A percentile compares a stretch with the other conserved stretches of the same genome.
These are phyloP conservation scores for Cercophora sp. DNA, from an alignment of 495 filamentous ascomycete genomes.

Conservation along the genomic window DNA sequence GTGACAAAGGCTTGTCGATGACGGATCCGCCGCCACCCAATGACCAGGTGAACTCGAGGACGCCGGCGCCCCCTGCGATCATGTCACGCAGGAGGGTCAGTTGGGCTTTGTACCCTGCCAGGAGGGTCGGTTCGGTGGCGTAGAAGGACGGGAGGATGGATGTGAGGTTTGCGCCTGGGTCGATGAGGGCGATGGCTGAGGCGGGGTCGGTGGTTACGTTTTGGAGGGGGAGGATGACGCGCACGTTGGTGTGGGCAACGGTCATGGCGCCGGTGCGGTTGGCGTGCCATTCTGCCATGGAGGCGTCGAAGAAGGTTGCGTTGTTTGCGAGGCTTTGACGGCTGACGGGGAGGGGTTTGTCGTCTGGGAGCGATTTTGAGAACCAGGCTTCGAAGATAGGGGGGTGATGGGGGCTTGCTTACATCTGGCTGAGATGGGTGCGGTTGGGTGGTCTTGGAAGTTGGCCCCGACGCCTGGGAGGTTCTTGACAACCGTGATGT, in stretches of 20 bases:
- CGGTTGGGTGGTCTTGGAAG: slow-evolving; percentile 40
- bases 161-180: slow-evolving; percentile 18
- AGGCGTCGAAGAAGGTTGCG: slow-evolving; percentile 32
- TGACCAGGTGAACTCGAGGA: slow-evolving; percentile 25
- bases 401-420: slow-evolving; percentile 14
- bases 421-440: slow-evolving; percentile 14
- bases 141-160: slow-evolving; percentile 27
- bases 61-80: slow-evolving; percentile 8
- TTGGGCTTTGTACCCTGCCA: slow-evolving; percentile 29
- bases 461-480: slow-evolving; percentile 47
- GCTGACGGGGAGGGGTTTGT: slow-evolving; percentile 13
- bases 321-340: slow-evolving; percentile 20
- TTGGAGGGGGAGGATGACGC: slow-evolving; percentile 26
- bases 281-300: slow-evolving; percentile 31
- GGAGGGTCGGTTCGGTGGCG: slow-evolving; percentile 7
- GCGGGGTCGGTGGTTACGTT: slow-evolving; percentile 16
- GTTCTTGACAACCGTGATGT: slow-evolving; percentile 39
- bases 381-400: not conserved
- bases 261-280: slow-evolving; percentile 31
- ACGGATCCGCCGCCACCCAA: slow-evolving; percentile 20
- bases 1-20: slow-evolving; percentile 30
- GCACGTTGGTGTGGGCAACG: slow-evolving; percentile 22
- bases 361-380: not conserved
- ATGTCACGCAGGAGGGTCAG: slow-evolving; percentile 23
- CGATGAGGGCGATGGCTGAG: slow-evolving; percentile 16